phyloP scores from a whole-genome alignment of 2,329 filamentous ascomycete species.

The Cytospora schulzeri region DNA sequence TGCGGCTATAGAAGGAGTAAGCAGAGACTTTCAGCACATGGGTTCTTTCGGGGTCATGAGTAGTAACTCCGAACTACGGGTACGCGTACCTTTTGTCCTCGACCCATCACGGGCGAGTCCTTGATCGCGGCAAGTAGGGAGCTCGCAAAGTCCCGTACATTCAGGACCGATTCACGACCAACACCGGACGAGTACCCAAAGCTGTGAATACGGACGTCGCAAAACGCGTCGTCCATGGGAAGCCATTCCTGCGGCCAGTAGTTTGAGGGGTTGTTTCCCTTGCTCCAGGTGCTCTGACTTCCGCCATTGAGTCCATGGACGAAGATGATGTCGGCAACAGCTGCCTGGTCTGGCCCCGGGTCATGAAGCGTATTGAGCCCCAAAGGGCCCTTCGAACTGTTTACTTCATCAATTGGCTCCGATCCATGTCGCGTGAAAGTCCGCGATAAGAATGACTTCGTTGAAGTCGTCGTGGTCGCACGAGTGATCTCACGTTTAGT shows the following conservation, averaged over 20 bases:
- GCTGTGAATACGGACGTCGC: conserved; percentile 38
- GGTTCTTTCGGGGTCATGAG: background rate
- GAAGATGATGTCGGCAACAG: conserved; percentile 39
- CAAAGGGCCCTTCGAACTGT: conserved; percentile 31
- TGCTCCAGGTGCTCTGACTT: conserved; percentile 40
- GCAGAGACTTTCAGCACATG: background rate
- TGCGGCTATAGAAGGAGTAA: conserved; percentile 20
- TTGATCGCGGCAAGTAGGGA: conserved; percentile 35
- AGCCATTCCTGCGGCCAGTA: conserved; percentile 43
- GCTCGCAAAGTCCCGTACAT: conserved; percentile 38
- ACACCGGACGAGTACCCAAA: conserved; percentile 35
- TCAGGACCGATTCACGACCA: conserved; percentile 32
- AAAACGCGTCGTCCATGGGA: conserved; percentile 35
- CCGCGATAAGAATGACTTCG: conserved; percentile 19
- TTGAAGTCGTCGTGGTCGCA: background rate
- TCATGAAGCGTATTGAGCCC: conserved; percentile 32
- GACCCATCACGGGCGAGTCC: conserved; percentile 33
- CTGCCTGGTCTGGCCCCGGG: conserved; percentile 16
- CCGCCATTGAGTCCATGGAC: conserved; percentile 44
- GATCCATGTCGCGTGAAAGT: background rate
- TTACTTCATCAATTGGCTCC: background rate
- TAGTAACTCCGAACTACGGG: background rate
- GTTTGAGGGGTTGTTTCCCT: conserved; percentile 25
- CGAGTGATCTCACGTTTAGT: too few species aligned
- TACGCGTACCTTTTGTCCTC: conserved; percentile 26